Conservation (phyloP, 208 protist species). For the Trypanosoma avium region DNA sequence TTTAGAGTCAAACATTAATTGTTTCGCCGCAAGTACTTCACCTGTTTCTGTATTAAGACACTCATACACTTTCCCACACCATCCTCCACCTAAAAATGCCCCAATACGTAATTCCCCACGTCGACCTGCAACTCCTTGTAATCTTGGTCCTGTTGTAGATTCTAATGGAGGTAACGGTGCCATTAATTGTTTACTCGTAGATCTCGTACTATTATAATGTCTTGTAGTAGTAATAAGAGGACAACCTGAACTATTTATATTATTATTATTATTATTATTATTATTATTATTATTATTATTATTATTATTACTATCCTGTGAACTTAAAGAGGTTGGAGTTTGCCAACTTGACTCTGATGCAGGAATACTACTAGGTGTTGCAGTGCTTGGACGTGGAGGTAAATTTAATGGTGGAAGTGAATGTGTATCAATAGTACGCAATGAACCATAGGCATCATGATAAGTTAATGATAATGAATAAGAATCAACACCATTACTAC, state of each 20-base stretch:
- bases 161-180: slow-evolving; percentile 52
- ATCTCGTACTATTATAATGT: background rate
- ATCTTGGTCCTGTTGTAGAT: slow-evolving; percentile 41
- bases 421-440: slow-evolving; percentile 52
- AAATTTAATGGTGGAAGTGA: slow-evolving; percentile 38
- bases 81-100: slow-evolving; percentile 80
- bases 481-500: slow-evolving; percentile 25
- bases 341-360: background rate
- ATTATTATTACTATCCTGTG: background rate
- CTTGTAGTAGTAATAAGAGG: background rate
- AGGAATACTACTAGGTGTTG: background rate
- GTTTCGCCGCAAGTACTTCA: slow-evolving; percentile 78
- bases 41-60: slow-evolving; percentile 84
- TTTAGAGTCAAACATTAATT: slow-evolving; percentile 83
- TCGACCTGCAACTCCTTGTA: slow-evolving; percentile 55
- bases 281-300: background rate
- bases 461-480: slow-evolving; percentile 69
- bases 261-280: background rate
- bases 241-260: background rate
- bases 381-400: slow-evolving; percentile 1
- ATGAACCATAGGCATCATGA: slow-evolving; percentile 48
- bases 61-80: slow-evolving; percentile 88
- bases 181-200: slow-evolving; percentile 17
- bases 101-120: slow-evolving; percentile 74
- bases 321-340: background rate